Evolutionary conservation across 305 asterid genomes (phyloP).

Genomic region (Andrographis paniculata): DNA sequence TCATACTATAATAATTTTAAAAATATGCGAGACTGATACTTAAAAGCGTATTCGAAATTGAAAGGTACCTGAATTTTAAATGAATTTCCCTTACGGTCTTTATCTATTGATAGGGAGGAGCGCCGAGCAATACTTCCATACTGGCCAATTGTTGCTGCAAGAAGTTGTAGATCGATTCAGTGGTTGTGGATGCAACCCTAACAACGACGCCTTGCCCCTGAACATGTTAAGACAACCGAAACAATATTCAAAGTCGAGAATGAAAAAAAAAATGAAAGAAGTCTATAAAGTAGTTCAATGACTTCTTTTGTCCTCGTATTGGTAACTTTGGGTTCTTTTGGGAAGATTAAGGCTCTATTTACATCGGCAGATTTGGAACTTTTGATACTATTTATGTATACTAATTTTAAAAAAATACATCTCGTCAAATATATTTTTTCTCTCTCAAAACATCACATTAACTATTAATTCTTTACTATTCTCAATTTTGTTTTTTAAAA

Average conservation of each 20-base stretch:
- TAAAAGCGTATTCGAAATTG: not conserved
- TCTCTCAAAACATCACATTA: not conserved
- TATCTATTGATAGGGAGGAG: constrained; percentile 47
- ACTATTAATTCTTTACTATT: too few species aligned
- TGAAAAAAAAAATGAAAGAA: not conserved
- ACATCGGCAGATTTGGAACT: too few species aligned
- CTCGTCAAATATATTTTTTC: too few species aligned
- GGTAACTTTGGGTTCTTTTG: too few species aligned
- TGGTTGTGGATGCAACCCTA: constrained; percentile 72
- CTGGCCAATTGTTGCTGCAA: constrained; percentile 56
- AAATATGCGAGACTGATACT: too few species aligned
- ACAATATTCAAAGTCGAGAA: not conserved
- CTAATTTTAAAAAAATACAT: too few species aligned
- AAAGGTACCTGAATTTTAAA: not conserved
- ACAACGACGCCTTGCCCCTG: constrained; percentile 68
- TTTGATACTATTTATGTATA: too few species aligned
- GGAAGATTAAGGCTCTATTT: too few species aligned
- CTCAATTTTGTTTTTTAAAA: too few species aligned
- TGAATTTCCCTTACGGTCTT: not conserved
- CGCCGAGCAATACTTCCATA: constrained; percentile 71
- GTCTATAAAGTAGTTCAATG: too few species aligned
- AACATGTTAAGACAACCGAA: constrained; percentile 8
- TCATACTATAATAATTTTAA: too few species aligned
- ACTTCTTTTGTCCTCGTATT: too few species aligned
- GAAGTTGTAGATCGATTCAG: constrained; percentile 73